Evolutionary conservation across 176 grass and related monocot genomes (phyloP).

Genomic region (Aegilops sharonensis): DNA sequence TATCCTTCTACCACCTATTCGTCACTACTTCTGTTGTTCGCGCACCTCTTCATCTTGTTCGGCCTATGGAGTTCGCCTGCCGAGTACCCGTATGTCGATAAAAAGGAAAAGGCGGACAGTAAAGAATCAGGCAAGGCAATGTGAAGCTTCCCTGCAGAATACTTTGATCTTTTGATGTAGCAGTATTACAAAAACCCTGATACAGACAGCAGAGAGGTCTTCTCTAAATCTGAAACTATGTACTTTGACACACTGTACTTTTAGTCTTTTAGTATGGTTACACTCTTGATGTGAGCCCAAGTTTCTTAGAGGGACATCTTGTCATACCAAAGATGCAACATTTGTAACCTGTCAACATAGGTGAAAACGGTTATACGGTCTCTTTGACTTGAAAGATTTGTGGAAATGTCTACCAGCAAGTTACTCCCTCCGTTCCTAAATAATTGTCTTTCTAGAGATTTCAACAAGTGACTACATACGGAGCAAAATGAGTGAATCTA

Average conservation of each 20-base stretch:
- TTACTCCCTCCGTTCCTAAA: no score
- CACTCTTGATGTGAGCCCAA: not conserved
- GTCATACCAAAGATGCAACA: not conserved
- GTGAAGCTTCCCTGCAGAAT: not conserved
- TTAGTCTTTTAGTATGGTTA: not conserved
- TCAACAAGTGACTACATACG: no score
- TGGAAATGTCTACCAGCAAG: not conserved
- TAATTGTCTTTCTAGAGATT: no score
- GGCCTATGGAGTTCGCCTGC: constrained; percentile 67
- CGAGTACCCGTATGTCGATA: constrained; percentile 49
- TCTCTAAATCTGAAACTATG: not conserved
- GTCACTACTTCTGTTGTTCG: constrained; percentile 64
- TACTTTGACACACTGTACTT: not conserved
- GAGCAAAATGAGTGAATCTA: no score
- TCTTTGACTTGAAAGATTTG: not conserved
- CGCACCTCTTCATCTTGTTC: constrained; percentile 65
- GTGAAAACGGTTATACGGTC: not conserved
- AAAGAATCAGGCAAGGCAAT: constrained; percentile 4
- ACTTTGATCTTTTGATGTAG: not conserved
- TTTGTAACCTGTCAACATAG: constrained; percentile 15
- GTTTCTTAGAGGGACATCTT: not conserved
- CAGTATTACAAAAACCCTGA: not conserved
- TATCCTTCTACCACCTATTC: constrained; percentile 86
- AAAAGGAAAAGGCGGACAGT: constrained; percentile 28
- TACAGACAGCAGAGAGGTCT: not conserved